Percentiles rank a stretch among this genome's conserved stretches.
These are phyloP conservation scores for Cynanchum wilfordii DNA, from an alignment of 257 asterid species.

Conservation along the genomic window DNA sequence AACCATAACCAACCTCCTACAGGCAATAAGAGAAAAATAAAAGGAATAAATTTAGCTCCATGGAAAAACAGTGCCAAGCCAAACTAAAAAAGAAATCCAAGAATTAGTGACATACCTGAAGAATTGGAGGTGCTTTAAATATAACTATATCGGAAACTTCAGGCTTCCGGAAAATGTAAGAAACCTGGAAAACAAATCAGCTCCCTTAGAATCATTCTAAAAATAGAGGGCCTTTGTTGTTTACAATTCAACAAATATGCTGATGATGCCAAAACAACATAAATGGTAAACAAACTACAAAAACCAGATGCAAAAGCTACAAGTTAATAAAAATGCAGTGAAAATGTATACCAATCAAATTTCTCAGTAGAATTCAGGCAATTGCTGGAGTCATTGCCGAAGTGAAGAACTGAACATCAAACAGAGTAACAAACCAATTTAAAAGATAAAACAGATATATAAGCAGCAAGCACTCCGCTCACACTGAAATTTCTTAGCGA, in stretches of 20 bases:
- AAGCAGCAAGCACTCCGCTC: not conserved
- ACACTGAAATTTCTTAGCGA: not conserved
- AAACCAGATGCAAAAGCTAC: not conserved
- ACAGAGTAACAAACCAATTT: not conserved
- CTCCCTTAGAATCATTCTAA: not conserved
- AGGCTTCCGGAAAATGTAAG: slow-evolving; percentile 80
- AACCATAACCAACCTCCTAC: slow-evolving; percentile 65
- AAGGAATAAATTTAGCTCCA: slow-evolving; percentile 2
- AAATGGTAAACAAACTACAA: not conserved
- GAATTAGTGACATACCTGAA: slow-evolving; percentile 50
- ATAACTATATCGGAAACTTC: slow-evolving; percentile 80
- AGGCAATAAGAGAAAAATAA: slow-evolving; percentile 18
- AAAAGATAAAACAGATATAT: not conserved
- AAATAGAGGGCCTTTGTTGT: not conserved
- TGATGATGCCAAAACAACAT: not conserved
- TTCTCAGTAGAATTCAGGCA: not conserved
- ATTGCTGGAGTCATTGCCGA: not conserved
- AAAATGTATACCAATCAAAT: not conserved
- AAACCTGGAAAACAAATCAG: slow-evolving; percentile 52
- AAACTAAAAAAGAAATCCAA: not conserved
- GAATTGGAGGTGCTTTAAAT: slow-evolving; percentile 76
- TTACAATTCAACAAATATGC: not conserved
- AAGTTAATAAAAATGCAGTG: not conserved
- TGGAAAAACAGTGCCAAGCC: not conserved
- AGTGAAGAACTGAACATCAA: not conserved